Percentiles rank a stretch among this genome's conserved stretches.
These are phyloP conservation scores for Zopfia rhizophila DNA, from an alignment of 2,329 filamentous ascomycete species.

Conservation along the genomic window DNA sequence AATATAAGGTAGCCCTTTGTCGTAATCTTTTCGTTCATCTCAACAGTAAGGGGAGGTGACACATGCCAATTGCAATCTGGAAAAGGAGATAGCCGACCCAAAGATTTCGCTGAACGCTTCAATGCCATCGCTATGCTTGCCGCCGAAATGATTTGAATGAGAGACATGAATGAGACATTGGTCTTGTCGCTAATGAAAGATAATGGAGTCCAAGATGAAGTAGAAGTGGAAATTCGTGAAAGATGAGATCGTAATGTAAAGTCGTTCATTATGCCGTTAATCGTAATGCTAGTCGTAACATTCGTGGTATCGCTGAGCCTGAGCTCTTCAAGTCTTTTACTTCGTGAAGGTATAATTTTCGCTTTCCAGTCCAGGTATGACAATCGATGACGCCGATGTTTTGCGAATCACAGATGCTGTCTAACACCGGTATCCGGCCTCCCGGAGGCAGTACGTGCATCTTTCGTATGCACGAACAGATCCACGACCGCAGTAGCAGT, in stretches of 20 bases:
- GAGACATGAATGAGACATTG: slow-evolving; percentile 23
- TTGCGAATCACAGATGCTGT: slow-evolving; percentile 9
- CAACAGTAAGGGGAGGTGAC: slow-evolving; percentile 14
- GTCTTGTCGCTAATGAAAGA: slow-evolving; percentile 14
- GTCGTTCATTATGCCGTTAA: slow-evolving; percentile 18
- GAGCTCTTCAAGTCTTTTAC: slow-evolving; percentile 48
- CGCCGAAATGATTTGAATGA: slow-evolving; percentile 29
- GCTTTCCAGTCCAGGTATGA: slow-evolving; percentile 8
- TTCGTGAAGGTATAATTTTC: slow-evolving; percentile 30
- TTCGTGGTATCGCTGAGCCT: slow-evolving; percentile 48
- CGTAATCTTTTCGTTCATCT: slow-evolving; percentile 27
- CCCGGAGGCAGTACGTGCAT: slow-evolving; percentile 55
- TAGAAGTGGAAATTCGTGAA: slow-evolving; percentile 11
- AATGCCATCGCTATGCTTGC: slow-evolving; percentile 50
- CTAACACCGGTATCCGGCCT: slow-evolving; percentile 51
- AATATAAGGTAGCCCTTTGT: slow-evolving; percentile 22
- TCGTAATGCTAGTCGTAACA: slow-evolving; percentile 28
- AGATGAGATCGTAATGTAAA: slow-evolving; percentile 16
- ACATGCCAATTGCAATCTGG: slow-evolving; percentile 13
- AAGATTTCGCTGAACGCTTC: slow-evolving; percentile 43
- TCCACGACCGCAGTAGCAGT: slow-evolving; percentile 52
- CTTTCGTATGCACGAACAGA: slow-evolving; percentile 54
- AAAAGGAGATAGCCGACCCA: slow-evolving; percentile 28
- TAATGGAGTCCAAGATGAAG: slow-evolving; percentile 4
- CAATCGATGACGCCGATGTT: slow-evolving; percentile 11